Conservation (phyloP, 345 rosid species). For the Geranium rotundifolium region DNA sequence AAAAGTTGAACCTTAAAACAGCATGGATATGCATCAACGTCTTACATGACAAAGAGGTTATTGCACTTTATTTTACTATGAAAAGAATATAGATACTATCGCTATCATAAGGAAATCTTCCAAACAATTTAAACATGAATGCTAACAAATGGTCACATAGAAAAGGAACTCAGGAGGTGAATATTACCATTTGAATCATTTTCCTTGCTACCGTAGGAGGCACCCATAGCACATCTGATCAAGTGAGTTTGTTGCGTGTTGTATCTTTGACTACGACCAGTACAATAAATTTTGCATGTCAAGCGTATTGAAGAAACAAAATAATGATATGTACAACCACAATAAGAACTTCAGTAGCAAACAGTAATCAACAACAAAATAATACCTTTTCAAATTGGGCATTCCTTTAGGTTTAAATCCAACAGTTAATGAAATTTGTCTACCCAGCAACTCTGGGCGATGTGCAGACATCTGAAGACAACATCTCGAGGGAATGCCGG, state of each 20-base stretch:
- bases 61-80: too few species aligned
- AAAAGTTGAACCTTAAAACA: neutral
- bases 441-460: conserved; percentile 15
- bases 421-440: conserved; percentile 17
- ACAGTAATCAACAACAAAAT: neutral
- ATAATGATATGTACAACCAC: conserved; percentile 4
- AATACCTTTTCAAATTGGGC: conserved; percentile 35
- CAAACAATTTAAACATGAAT: neutral
- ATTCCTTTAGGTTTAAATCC: conserved; percentile 14
- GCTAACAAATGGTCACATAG: neutral
- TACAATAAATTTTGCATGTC: conserved; percentile 15
- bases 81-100: too few species aligned
- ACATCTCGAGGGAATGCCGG: conserved; percentile 41
- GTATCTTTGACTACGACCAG: conserved; percentile 22
- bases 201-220: conserved; percentile 61
- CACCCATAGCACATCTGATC: conserved; percentile 56
- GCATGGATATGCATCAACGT: neutral
- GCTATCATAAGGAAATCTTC: neutral
- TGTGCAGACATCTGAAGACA: conserved; percentile 26
- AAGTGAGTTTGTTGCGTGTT: conserved; percentile 12
- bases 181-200: conserved; percentile 41
- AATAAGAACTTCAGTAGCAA: neutral
- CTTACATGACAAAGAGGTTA: too few species aligned
- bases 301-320: conserved; percentile 5
- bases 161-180: neutral